Evolutionary conservation across 1,284 basidiomycete species (phyloP).

Genomic region (Peniophora sp.): DNA sequence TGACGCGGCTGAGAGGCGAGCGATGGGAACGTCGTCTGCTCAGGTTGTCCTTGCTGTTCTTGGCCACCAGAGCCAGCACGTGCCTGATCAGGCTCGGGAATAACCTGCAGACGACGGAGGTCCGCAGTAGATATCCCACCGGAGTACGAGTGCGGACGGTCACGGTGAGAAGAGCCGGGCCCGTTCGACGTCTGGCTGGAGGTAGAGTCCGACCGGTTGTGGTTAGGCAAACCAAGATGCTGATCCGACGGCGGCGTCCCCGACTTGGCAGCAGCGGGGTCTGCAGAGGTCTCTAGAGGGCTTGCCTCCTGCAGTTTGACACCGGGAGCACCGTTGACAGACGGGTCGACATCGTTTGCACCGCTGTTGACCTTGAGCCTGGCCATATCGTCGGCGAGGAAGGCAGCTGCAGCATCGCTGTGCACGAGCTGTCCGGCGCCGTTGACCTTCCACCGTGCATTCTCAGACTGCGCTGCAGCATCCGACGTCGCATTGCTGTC

Average conservation of each 20-base stretch:
- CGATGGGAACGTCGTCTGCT: conserved; percentile 62
- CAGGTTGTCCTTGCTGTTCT: conserved; percentile 21
- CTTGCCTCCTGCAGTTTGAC: conserved; percentile 56
- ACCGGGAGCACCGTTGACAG: conserved; percentile 43
- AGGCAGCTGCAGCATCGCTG: conserved; percentile 37
- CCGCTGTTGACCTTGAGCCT: conserved; percentile 55
- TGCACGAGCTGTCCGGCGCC: conserved; percentile 56
- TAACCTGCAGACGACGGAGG: conserved; percentile 62
- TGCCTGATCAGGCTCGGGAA: conserved; percentile 23
- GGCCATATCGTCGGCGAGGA: conserved; percentile 62
- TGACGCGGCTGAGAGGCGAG: conserved; percentile 34
- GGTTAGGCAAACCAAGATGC: conserved; percentile 46
- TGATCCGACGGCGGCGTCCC: conserved; percentile 63
- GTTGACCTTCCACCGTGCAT: conserved; percentile 55
- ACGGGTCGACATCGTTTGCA: conserved; percentile 48
- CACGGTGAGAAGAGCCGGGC: conserved; percentile 48
- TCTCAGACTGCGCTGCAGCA: conserved; percentile 18
- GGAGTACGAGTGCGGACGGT: conserved; percentile 72
- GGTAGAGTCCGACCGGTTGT: conserved; percentile 68
- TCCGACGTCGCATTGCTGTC: conserved; percentile 21
- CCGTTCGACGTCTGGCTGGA: conserved; percentile 49
- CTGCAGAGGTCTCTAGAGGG: conserved; percentile 63
- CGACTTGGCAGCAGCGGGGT: conserved; percentile 50
- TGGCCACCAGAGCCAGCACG: conserved; percentile 17
- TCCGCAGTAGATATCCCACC: conserved; percentile 66